Conservation (phyloP, 208 protist genomes). For the Leishmania major region DNA sequence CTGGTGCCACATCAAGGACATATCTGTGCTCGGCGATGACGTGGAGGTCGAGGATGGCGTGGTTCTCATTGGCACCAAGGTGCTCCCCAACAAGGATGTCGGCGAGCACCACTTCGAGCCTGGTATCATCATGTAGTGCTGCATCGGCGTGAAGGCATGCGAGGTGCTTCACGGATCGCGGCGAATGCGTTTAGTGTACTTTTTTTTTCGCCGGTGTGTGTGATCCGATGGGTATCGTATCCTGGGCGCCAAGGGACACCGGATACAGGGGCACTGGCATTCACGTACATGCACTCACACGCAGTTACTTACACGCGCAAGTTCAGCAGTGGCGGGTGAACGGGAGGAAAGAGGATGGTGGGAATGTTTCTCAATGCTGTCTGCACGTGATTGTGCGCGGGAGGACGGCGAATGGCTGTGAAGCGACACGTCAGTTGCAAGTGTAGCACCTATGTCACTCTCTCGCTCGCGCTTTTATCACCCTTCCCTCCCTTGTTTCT, state of each 20-base stretch:
- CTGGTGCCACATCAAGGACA: conserved; percentile 94
- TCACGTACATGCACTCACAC: background rate
- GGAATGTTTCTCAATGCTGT: background rate
- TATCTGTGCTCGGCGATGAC: conserved; percentile 96
- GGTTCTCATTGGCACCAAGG: conserved; percentile 91
- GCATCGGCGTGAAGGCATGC: too few relatives aligned
- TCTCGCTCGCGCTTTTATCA: background rate
- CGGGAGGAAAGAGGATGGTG: background rate
- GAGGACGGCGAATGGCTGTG: background rate
- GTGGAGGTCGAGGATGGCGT: conserved; percentile 93
- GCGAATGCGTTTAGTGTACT: background rate
- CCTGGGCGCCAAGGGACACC: background rate
- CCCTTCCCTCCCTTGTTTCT: background rate
- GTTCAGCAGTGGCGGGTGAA: background rate
- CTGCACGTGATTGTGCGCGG: background rate
- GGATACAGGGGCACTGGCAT: background rate
- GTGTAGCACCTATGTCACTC: background rate
- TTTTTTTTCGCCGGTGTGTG: background rate
- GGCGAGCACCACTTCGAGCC: conserved; percentile 77
- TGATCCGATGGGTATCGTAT: background rate
- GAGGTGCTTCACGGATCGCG: background rate
- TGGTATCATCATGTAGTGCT: conserved; percentile 93
- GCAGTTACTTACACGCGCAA: background rate
- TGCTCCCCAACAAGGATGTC: conserved; percentile 96
- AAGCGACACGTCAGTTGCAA: background rate